phyloP scores from a whole-genome alignment of 1,284 basidiomycete species.

The Pterulicium gracile region DNA sequence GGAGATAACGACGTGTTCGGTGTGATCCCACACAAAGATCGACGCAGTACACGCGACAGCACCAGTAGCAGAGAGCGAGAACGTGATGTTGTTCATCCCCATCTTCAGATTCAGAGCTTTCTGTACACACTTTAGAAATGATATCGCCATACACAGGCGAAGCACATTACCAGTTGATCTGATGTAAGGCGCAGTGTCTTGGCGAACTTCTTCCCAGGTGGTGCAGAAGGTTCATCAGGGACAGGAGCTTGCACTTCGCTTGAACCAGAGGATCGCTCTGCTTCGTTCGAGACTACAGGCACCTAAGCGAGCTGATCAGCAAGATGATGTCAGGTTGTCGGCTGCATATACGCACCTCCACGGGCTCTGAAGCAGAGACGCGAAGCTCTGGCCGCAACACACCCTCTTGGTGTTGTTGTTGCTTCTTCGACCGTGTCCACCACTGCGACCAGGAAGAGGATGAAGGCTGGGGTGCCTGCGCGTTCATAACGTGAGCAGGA shows the following conservation, averaged over 20 bases:
- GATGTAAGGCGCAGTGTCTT: conserved; percentile 88
- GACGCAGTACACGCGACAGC: conserved; percentile 83
- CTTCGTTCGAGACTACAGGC: too few relatives aligned
- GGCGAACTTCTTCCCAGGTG: conserved; percentile 54
- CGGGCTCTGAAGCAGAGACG: neutral
- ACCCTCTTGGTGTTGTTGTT: neutral
- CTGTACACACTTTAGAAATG: conserved; percentile 25
- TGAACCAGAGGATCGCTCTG: neutral
- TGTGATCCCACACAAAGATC: conserved; percentile 93
- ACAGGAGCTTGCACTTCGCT: neutral
- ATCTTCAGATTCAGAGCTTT: conserved; percentile 81
- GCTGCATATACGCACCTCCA: neutral
- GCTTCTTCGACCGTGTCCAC: neutral
- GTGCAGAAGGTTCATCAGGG: conserved; percentile 1
- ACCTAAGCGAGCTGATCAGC: too few relatives aligned
- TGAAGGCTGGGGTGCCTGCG: neutral
- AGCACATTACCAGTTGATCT: conserved; percentile 57
- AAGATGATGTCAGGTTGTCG: too few relatives aligned
- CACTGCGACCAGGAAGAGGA: neutral
- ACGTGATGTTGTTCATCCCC: conserved; percentile 89
- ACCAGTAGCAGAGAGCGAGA: conserved; percentile 88
- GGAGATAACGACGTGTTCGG: conserved; percentile 86
- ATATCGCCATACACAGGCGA: neutral
- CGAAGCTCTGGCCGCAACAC: neutral
- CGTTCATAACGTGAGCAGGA: conserved; percentile 16